Evolutionary conservation across 768 basidiomycete genomes (phyloP).

Genomic region (Suillus cothurnatus): DNA sequence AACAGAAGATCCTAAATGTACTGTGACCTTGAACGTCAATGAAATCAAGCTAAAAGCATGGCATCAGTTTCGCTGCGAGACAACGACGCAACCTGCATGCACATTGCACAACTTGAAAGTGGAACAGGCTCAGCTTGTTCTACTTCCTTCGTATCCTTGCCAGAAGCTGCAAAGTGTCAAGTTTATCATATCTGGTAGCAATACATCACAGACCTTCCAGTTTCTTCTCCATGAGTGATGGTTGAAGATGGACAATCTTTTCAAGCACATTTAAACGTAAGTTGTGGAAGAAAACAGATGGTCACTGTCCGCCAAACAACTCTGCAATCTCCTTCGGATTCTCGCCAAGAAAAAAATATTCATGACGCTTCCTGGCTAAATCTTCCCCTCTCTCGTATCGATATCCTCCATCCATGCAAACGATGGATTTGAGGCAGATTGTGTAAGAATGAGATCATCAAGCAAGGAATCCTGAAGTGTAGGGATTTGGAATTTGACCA

Average conservation of each 20-base stretch:
- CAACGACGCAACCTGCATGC: slow-evolving; percentile 11
- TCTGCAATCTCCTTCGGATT: too few species aligned
- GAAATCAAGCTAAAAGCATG: slow-evolving; percentile 51
- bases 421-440: too few species aligned
- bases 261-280: too few species aligned
- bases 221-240: slow-evolving; percentile 56
- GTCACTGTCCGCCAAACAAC: too few species aligned
- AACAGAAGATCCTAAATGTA: slow-evolving; percentile 46
- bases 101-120: slow-evolving; percentile 24
- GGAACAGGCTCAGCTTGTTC: slow-evolving; percentile 14
- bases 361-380: too few species aligned
- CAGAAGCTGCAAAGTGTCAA: slow-evolving; percentile 12
- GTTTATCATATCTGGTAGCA: neutral
- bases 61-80: neutral
- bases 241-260: too few species aligned
- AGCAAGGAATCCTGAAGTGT: too few species aligned
- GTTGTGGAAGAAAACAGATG: too few species aligned
- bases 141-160: slow-evolving; percentile 28
- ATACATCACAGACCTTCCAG: slow-evolving; percentile 39
- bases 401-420: too few species aligned
- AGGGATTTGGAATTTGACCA: slow-evolving; percentile 93
- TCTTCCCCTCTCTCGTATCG: too few species aligned
- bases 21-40: slow-evolving; percentile 82
- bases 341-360: too few species aligned
- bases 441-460: too few species aligned